Conservation (phyloP, 768 basidiomycete species). For the Rhizopogon roseolus region DNA sequence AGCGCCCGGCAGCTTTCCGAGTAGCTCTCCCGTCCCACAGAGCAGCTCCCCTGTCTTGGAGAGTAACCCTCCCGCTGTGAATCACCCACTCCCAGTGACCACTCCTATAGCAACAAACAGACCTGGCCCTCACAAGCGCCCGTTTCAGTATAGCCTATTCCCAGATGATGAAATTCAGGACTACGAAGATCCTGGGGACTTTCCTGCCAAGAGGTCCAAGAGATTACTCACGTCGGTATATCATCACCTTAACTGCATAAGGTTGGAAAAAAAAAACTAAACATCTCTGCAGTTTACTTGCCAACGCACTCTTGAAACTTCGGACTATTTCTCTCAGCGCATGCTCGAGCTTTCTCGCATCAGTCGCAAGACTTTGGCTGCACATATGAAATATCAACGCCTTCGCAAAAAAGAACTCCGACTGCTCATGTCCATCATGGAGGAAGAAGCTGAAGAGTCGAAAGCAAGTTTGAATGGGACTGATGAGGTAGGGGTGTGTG, state of each 20-base stretch:
- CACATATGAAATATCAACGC: not conserved
- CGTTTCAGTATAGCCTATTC: not conserved
- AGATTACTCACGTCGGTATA: not conserved
- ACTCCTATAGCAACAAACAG: not conserved
- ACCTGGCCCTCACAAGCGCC: not conserved
- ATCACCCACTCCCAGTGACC: not conserved
- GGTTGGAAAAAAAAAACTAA: not conserved
- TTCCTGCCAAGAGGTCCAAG: not conserved
- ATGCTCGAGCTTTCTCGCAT: not conserved
- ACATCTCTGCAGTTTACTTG: not conserved
- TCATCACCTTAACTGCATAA: not conserved
- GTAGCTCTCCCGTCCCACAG: no score
- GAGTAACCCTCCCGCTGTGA: not conserved
- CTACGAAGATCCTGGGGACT: fast-evolving
- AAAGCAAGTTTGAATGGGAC: no score
- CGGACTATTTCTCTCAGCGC: not conserved
- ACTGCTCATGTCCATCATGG: not conserved
- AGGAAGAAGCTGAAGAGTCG: not conserved
- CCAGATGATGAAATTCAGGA: not conserved
- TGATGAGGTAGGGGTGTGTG: no score
- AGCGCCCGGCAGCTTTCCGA: no score
- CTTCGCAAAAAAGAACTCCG: not conserved
- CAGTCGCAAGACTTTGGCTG: not conserved
- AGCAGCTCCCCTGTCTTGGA: no score
- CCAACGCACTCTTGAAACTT: not conserved